Evolutionary conservation across 352 stramenopile genomes (phyloP).

Genomic region (Phytopythium mirpurense): DNA sequence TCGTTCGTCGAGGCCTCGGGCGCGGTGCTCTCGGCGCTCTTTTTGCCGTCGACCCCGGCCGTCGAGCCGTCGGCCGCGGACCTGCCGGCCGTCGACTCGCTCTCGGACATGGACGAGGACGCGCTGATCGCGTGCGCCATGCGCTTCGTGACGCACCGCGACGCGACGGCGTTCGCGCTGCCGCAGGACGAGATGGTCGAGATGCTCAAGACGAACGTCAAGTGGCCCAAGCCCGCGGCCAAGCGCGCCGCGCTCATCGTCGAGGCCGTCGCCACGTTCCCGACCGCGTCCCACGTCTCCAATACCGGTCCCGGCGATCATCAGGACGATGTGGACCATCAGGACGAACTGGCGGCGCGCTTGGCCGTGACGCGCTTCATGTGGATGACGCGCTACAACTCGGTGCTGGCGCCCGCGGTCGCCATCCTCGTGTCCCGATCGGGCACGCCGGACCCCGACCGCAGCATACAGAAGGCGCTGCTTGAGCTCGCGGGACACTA

Average conservation of each 20-base stretch:
- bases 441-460: slow-evolving; percentile 12
- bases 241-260: slow-evolving; percentile 64
- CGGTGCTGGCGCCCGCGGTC: slow-evolving; percentile 43
- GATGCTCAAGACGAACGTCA: slow-evolving; percentile 71
- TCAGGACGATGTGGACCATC: too few relatives aligned
- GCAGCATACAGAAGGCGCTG: slow-evolving; percentile 19
- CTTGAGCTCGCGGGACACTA: slow-evolving; percentile 32
- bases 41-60: slow-evolving; percentile 18
- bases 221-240: slow-evolving; percentile 62
- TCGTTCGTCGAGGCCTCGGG: slow-evolving; percentile 51
- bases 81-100: slow-evolving; percentile 16
- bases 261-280: slow-evolving; percentile 54
- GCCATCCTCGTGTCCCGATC: slow-evolving; percentile 38
- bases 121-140: slow-evolving; percentile 36
- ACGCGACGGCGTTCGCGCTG: slow-evolving; percentile 18
- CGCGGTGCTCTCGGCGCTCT: slow-evolving; percentile 47
- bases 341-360: slow-evolving; percentile 23
- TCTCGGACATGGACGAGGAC: slow-evolving; percentile 12
- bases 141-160: slow-evolving; percentile 21
- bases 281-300: slow-evolving; percentile 7
- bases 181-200: slow-evolving; percentile 47
- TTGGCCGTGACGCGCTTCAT: slow-evolving; percentile 45
- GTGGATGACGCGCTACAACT: slow-evolving; percentile 63
- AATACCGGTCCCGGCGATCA: slow-evolving; percentile 6
- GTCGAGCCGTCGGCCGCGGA: background rate